A percentile compares a stretch with the other conserved stretches of the same genome.
phyloP scores from a whole-genome alignment of 192 early-diverging fungal species.

The Pilaira anomala region DNA sequence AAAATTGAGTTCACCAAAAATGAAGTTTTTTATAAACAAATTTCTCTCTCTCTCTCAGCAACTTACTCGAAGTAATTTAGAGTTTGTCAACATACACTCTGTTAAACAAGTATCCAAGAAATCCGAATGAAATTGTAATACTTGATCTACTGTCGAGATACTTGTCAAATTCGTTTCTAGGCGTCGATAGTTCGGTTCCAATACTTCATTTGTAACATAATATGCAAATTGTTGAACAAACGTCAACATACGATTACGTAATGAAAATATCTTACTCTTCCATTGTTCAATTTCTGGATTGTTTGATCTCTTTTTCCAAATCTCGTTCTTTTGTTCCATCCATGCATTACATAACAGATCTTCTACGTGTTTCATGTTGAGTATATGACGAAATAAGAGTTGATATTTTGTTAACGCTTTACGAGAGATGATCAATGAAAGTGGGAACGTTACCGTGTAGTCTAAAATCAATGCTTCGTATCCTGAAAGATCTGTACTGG shows the following conservation, averaged over 20 bases:
- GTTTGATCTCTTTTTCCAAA: conserved; percentile 45
- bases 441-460: conserved; percentile 84
- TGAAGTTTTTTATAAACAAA: neutral
- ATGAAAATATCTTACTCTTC: conserved; percentile 63
- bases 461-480: conserved; percentile 79
- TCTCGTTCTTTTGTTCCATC: conserved; percentile 61
- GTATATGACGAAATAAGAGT: conserved; percentile 81
- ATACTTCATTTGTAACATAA: conserved; percentile 87
- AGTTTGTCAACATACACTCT: conserved; percentile 85
- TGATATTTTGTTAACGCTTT: conserved; percentile 88
- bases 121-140: conserved; percentile 74
- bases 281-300: conserved; percentile 48
- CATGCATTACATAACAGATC: conserved; percentile 74
- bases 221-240: conserved; percentile 91
- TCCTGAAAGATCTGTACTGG: conserved; percentile 39
- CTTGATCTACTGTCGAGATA: conserved; percentile 82
- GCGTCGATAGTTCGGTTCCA: conserved; percentile 85
- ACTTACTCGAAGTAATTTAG: conserved; percentile 76
- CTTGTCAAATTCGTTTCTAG: conserved; percentile 63
- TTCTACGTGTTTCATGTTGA: conserved; percentile 88
- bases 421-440: conserved; percentile 83
- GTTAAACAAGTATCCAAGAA: conserved; percentile 87
- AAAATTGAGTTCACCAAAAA: neutral
- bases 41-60: conserved; percentile 5
- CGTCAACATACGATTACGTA: conserved; percentile 82